phyloP scores from a whole-genome alignment of 2,329 filamentous ascomycete species.

The Chaetoscypha palmicola region DNA sequence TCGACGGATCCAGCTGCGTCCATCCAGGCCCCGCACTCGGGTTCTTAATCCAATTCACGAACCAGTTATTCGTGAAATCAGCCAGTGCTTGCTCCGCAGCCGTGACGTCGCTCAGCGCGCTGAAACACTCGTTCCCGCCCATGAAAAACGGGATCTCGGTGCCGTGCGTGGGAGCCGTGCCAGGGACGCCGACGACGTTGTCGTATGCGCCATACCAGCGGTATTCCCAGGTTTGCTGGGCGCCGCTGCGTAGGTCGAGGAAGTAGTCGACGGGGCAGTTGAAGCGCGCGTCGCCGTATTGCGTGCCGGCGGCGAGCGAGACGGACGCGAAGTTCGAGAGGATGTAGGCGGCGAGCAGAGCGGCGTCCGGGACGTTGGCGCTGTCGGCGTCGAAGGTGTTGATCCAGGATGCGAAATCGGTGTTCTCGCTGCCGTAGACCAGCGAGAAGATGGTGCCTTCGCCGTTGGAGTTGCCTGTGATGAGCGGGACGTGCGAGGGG shows the following conservation, averaged over 20 bases:
- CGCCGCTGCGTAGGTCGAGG: conserved; percentile 33
- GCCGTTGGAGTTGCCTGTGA: conserved; percentile 33
- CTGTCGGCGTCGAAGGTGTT: conserved; percentile 35
- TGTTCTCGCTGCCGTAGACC: conserved; percentile 32
- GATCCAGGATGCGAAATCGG: conserved; percentile 29
- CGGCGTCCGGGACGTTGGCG: conserved; percentile 32
- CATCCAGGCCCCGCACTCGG: conserved; percentile 37
- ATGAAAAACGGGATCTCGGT: conserved; percentile 41
- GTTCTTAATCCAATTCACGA: conserved; percentile 39
- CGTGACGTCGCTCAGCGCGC: conserved; percentile 30
- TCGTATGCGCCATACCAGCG: conserved; percentile 38
- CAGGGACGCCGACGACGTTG: conserved; percentile 33
- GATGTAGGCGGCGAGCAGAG: conserved; percentile 32
- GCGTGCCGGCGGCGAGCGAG: conserved; percentile 36
- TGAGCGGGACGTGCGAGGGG: conserved; percentile 31
- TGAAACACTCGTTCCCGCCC: conserved; percentile 39
- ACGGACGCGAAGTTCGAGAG: conserved; percentile 32
- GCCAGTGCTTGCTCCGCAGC: conserved; percentile 35
- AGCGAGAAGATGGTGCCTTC: conserved; percentile 34
- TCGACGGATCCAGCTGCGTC: conserved; percentile 30
- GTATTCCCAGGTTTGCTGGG: conserved; percentile 38
- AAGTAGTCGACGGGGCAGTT: conserved; percentile 37
- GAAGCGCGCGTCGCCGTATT: conserved; percentile 41
- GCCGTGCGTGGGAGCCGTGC: conserved; percentile 33
- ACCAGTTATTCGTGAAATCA: conserved; percentile 37